Base-by-base conservation (phyloP, 2,329 filamentous ascomycete species). In the Ophiostoma fasciatum region DNA sequence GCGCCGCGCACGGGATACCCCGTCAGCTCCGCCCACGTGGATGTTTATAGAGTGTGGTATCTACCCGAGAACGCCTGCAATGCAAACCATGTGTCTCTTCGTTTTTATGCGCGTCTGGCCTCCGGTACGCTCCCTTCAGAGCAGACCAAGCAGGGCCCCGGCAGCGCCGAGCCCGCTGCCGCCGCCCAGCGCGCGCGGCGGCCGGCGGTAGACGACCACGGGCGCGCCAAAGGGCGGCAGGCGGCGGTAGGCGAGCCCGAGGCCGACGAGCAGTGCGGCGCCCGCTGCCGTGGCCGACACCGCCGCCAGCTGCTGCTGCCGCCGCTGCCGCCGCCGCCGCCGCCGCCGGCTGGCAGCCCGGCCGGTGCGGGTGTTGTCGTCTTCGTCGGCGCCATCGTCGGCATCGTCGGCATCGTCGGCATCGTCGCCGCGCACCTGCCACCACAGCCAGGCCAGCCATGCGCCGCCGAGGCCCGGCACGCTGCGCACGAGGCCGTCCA, bases 121-220 rank as follows among this genome's bases (percentile, higher is more conserved):
- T n/a, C n/a, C n/a, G n/a, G n/a, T n/a, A n/a, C n/a, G n/a, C n/a
- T n/a, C n/a, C 8, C 10, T 13, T 34, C 12, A 35, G 15, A 37
- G 5, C 18, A 48, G 39, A 19, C 53, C 46, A 21, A 70, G 44
- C 51, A 70, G 60, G 1, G 58, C 54, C 1, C 66, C 64, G 13
- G 66, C 50, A 17, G 64, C 61, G 4, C 65, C 66, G 43, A 66
- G 64, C 38, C n/a, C n/a, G n/a, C n/a, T n/a, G n/a, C n/a, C n/a
- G n/a, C 57, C 55, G 33, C 56, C 53, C 23, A 69, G 42, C 1
- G 51, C 46, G 11, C 44, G 46, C 27, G 42, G 49, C n/a, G 47
- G 38, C 1, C 55, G 48, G 38, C 51, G 50, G 56, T 66, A 71
- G 2, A 57, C 46, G 34, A 70, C 60, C 11, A 53, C 52, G 15